A percentile compares a stretch with the other conserved stretches of the same genome.
Conservation (phyloP, 441 rosid species). For the Metrosideros polymorpha region DNA sequence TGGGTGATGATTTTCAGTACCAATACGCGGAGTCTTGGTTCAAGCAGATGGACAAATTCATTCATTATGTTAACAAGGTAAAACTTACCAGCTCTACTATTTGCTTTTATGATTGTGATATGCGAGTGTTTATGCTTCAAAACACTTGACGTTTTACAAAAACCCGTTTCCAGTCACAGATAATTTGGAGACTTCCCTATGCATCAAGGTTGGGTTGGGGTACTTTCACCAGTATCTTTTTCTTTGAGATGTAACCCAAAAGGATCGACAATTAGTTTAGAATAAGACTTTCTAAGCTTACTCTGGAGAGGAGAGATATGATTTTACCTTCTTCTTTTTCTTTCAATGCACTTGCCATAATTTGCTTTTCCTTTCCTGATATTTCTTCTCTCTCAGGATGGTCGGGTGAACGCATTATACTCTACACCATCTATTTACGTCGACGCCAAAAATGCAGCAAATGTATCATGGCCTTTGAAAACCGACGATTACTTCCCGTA, state of each 20-base stretch:
- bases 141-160: neutral
- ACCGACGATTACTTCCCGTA: slow-evolving; percentile 79
- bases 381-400: slow-evolving; percentile 42
- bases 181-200: neutral
- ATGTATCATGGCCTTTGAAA: slow-evolving; percentile 74
- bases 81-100: neutral
- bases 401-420: slow-evolving; percentile 69
- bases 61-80: slow-evolving; percentile 88
- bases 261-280: neutral
- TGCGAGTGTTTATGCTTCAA: neutral
- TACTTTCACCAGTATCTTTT: neutral
- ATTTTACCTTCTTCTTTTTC: neutral
- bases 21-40: slow-evolving; percentile 93
- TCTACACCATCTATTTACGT: slow-evolving; percentile 91
- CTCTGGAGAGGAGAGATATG: neutral
- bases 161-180: neutral
- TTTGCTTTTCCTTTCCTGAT: neutral
- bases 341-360: neutral
- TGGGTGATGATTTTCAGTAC: slow-evolving; percentile 94
- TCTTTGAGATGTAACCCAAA: neutral
- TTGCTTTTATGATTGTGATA: neutral
- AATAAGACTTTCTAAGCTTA: neutral
- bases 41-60: slow-evolving; percentile 85
- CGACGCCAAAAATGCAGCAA: slow-evolving; percentile 57
- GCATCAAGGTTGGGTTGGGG: neutral